Evolutionary conservation across 2,329 filamentous ascomycete genomes (phyloP).

Genomic region (Colletotrichum higginsianum): DNA sequence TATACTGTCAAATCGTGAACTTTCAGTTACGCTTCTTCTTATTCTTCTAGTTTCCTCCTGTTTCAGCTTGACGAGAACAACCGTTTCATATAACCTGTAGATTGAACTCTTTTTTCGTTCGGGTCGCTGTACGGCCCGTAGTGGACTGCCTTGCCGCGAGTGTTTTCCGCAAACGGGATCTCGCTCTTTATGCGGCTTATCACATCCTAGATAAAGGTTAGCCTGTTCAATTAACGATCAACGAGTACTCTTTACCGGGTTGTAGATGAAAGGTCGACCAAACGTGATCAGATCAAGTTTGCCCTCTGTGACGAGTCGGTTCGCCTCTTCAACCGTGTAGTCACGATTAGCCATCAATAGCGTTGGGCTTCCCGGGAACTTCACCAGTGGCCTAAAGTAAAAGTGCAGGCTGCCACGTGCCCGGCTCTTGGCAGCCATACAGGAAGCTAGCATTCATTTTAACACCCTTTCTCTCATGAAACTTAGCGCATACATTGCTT

Average conservation of each 20-base stretch:
- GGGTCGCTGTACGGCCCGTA: constrained; percentile 9
- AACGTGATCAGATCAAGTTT: constrained; percentile 34
- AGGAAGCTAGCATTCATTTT: too few relatives aligned
- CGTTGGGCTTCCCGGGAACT: constrained; percentile 8
- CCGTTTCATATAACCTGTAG: too few relatives aligned
- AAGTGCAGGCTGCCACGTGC: too few relatives aligned
- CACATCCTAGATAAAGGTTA: background rate
- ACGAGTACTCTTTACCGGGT: constrained; percentile 20
- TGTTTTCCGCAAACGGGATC: background rate
- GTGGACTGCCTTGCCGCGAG: background rate
- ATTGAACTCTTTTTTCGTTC: background rate
- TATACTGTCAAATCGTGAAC: too few relatives aligned
- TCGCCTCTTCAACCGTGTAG: constrained; percentile 34
- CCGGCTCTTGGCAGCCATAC: too few relatives aligned
- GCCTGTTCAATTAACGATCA: background rate
- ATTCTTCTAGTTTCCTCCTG: too few relatives aligned
- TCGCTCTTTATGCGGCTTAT: constrained; percentile 4
- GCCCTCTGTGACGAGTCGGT: background rate
- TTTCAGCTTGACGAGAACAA: too few relatives aligned
- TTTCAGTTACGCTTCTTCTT: too few relatives aligned
- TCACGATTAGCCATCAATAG: constrained; percentile 23
- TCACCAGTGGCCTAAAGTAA: constrained; percentile 27
- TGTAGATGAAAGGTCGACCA: constrained; percentile 31
- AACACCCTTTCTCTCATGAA: too few relatives aligned
- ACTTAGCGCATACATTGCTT: too few relatives aligned